These are phyloP conservation scores for Colletotrichum siamense DNA, from an alignment of 2,329 filamentous ascomycete genomes.

Conservation along the genomic window DNA sequence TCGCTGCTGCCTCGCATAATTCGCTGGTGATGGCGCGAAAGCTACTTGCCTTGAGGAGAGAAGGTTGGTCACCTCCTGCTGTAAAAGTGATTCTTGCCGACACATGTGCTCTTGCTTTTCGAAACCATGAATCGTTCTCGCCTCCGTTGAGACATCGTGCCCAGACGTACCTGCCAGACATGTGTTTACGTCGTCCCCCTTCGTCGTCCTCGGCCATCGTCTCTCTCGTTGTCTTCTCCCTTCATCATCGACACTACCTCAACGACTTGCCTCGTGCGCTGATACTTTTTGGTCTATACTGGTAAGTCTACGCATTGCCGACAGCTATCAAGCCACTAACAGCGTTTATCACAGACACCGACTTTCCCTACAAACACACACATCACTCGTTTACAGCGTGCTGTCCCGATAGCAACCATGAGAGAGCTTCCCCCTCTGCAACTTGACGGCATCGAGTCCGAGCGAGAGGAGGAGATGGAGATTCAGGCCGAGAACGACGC, in stretches of 20 bases:
- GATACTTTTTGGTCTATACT: not conserved
- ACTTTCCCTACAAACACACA: not conserved
- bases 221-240: not conserved
- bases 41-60: not conserved
- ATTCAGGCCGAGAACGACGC: not conserved
- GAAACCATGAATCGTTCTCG: not conserved
- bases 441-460: constrained; percentile 13
- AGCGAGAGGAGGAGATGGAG: not conserved
- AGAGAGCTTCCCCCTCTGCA: constrained; percentile 13
- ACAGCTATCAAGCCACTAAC: not conserved
- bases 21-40: not conserved
- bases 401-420: not conserved
- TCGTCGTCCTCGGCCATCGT: not conserved
- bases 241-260: not conserved
- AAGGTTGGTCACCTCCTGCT: not conserved
- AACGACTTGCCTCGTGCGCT: not conserved
- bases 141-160: not conserved
- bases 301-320: not conserved
- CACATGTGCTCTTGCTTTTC: not conserved
- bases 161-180: not conserved
- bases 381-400: not conserved
- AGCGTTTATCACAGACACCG: not conserved
- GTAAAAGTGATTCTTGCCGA: not conserved
- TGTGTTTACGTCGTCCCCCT: not conserved
- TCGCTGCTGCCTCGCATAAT: not conserved